These are phyloP conservation scores for Dendrocalamus sinicus DNA, from an alignment of 176 grass and related monocot genomes.

Conservation along the genomic window DNA sequence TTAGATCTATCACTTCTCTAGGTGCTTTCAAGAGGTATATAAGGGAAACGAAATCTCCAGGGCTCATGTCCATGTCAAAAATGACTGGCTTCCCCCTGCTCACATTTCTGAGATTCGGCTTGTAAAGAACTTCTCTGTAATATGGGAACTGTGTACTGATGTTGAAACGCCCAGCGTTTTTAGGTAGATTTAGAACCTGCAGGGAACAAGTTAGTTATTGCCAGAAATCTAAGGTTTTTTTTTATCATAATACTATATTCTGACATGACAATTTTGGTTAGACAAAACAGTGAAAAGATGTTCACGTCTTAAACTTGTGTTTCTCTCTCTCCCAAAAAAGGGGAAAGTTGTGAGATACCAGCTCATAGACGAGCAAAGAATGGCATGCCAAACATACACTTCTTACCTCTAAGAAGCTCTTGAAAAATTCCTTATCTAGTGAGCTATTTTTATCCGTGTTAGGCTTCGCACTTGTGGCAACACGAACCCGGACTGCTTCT, in stretches of 20 bases:
- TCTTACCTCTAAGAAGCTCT: conserved; percentile 74
- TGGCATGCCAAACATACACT: background rate
- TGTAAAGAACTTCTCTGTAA: conserved; percentile 71
- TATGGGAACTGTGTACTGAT: conserved; percentile 73
- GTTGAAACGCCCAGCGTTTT: conserved; percentile 69
- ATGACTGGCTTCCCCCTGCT: conserved; percentile 61
- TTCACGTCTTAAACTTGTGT: background rate
- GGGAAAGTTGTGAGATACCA: background rate
- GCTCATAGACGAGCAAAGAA: background rate
- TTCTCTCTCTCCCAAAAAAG: too few species aligned
- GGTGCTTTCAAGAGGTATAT: conserved; percentile 87
- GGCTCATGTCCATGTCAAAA: conserved; percentile 97
- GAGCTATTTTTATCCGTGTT: conserved; percentile 57
- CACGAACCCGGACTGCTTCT: conserved; percentile 55
- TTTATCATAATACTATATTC: background rate
- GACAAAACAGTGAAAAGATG: background rate
- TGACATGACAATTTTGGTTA: background rate
- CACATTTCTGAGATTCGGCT: conserved; percentile 52
- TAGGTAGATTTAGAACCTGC: conserved; percentile 69
- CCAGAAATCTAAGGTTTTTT: background rate
- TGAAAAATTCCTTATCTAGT: conserved; percentile 63
- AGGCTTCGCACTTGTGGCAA: conserved; percentile 72
- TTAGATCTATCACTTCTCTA: conserved; percentile 68
- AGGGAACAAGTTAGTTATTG: conserved; percentile 8
- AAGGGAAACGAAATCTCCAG: conserved; percentile 88